Conservation (phyloP, 208 protist species). For the Crithidia fasciculata region DNA sequence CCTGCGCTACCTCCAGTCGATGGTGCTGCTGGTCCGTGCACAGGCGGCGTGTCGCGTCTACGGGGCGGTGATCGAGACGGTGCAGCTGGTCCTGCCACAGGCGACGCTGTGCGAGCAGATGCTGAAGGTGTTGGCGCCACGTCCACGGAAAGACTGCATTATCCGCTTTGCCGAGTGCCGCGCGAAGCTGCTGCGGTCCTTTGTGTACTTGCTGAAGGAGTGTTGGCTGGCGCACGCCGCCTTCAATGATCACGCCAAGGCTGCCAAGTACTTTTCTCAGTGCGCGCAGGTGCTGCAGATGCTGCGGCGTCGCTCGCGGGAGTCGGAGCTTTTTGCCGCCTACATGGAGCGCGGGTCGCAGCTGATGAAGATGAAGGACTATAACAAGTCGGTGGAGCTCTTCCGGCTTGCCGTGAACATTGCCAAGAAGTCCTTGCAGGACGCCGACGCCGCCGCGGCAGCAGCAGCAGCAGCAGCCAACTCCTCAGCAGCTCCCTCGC, state of each 20-base stretch:
- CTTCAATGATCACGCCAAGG: slow-evolving; percentile 53
- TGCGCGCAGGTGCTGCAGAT: slow-evolving; percentile 61
- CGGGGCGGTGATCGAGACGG: slow-evolving; percentile 71
- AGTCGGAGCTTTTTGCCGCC: slow-evolving; percentile 61
- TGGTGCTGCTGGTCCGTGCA: slow-evolving; percentile 73
- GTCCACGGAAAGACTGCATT: slow-evolving; percentile 46
- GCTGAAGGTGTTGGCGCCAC: slow-evolving; percentile 57
- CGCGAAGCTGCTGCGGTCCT: slow-evolving; percentile 55
- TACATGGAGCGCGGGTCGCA: slow-evolving; percentile 83
- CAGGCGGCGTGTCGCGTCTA: slow-evolving; percentile 69
- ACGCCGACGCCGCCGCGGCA: slow-evolving; percentile 20
- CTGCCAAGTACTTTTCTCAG: slow-evolving; percentile 70
- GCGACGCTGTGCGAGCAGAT: slow-evolving; percentile 79
- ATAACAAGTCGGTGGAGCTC: slow-evolving; percentile 48
- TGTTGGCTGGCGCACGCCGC: slow-evolving; percentile 71
- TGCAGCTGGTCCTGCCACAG: slow-evolving; percentile 80
- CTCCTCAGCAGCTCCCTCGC: not conserved
- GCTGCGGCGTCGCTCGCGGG: slow-evolving; percentile 41
- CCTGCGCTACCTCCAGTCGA: slow-evolving; percentile 80
- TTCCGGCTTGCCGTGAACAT: slow-evolving; percentile 68
- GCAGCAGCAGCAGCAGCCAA: slow-evolving; percentile 13
- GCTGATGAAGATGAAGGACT: slow-evolving; percentile 65
- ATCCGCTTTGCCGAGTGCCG: slow-evolving; percentile 73
- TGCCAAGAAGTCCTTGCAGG: slow-evolving; percentile 45
- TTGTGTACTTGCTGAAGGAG: slow-evolving; percentile 60